Conservation (phyloP, 2,329 filamentous ascomycete genomes). For the Penicillium sp. region DNA sequence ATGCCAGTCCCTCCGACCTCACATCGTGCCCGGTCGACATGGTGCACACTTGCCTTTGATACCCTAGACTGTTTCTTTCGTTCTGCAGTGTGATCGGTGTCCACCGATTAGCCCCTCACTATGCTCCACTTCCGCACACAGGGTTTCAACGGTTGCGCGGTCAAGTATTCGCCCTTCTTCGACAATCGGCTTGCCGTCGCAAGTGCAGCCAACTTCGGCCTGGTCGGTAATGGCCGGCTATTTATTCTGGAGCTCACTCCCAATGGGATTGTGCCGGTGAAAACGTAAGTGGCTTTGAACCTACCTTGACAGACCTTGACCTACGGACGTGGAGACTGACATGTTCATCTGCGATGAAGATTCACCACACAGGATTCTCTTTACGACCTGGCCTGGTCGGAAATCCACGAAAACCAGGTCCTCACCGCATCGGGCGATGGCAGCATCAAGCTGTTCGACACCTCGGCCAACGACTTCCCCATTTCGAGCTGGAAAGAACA, state of each 20-base stretch:
- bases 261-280: conserved; percentile 78
- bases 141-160: conserved; percentile 92
- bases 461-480: conserved; percentile 76
- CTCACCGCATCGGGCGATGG: conserved; percentile 88
- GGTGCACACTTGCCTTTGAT: conserved; percentile 7
- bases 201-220: conserved; percentile 89
- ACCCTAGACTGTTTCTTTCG: neutral
- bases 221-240: conserved; percentile 90
- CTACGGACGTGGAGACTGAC: neutral
- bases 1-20: conserved; percentile 10
- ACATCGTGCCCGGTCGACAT: conserved; percentile 5
- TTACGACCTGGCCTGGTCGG: conserved; percentile 93
- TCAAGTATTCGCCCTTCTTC: conserved; percentile 98
- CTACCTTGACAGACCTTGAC: neutral
- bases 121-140: conserved; percentile 95
- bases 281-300: conserved; percentile 56
- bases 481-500: conserved; percentile 93
- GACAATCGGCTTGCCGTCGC: conserved; percentile 91
- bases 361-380: conserved; percentile 97
- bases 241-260: conserved; percentile 81
- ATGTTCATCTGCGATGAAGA: conserved; percentile 44
- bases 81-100: conserved; percentile 2
- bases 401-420: conserved; percentile 93
- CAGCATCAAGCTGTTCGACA: conserved; percentile 90
- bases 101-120: conserved; percentile 23